Evolutionary conservation across 108 stramenopile species (phyloP).

Genomic region (Ochromonas danica): DNA sequence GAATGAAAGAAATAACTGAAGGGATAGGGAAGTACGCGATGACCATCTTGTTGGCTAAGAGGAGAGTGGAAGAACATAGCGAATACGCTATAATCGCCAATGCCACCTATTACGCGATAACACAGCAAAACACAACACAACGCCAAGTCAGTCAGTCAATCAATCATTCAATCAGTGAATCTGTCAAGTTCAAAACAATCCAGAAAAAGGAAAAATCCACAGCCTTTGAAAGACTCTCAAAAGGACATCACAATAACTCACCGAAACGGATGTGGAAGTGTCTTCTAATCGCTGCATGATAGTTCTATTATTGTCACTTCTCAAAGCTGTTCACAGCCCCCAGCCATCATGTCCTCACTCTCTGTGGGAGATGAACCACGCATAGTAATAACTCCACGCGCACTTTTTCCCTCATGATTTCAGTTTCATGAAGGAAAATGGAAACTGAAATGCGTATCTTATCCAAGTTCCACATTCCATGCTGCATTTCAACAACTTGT

Average conservation of each 20-base stretch:
- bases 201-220: not conserved
- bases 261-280: not conserved
- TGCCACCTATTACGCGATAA: not conserved
- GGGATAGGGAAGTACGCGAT: conserved; percentile 8
- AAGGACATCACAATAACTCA: not conserved
- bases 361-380: too few species aligned
- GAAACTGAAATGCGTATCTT: too few species aligned
- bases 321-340: too few species aligned
- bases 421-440: too few species aligned
- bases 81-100: conserved; percentile 34
- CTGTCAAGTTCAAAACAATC: not conserved
- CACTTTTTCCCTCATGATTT: too few species aligned
- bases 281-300: conserved; percentile 12
- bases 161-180: not conserved
- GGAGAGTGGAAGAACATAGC: conserved; percentile 34
- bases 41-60: conserved; percentile 24
- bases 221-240: not conserved
- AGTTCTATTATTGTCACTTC: too few species aligned
- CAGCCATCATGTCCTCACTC: too few species aligned
- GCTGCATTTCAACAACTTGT: too few species aligned
- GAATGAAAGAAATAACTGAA: conserved; percentile 28
- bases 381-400: too few species aligned
- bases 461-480: too few species aligned
- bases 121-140: not conserved
- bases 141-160: not conserved